These are phyloP conservation scores for Brassica cretica DNA, from an alignment of 345 rosid species.

Conservation along the genomic window DNA sequence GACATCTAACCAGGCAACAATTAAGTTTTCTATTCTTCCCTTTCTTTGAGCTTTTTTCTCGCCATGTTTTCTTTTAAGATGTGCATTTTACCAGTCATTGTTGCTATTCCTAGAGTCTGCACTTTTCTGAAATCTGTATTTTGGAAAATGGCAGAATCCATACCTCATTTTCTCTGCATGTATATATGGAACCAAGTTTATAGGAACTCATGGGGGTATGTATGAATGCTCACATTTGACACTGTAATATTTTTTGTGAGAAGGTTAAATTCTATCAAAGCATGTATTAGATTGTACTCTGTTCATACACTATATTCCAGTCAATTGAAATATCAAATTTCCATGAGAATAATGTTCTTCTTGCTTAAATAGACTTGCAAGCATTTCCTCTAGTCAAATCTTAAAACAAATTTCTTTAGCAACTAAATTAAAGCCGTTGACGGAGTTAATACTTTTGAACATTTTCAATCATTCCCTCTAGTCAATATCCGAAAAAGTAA, in stretches of 20 bases:
- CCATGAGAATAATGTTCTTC: neutral
- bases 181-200: neutral
- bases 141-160: conserved; percentile 4
- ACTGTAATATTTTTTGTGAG: neutral
- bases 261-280: conserved; percentile 1
- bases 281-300: conserved; percentile 19
- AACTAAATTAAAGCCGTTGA: conserved; percentile 3
- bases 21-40: neutral
- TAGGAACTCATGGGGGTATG: neutral
- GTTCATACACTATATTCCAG: neutral
- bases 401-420: neutral
- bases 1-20: neutral
- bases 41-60: too few species aligned
- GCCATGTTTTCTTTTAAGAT: neutral
- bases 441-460: neutral
- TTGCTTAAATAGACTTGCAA: conserved; percentile 3
- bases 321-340: neutral
- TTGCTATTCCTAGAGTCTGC: neutral
- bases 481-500: neutral
- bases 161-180: neutral
- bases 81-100: neutral
- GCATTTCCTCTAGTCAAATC: conserved; percentile 7
- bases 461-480: neutral
- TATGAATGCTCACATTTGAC: conserved; percentile 4
- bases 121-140: neutral